These are phyloP conservation scores for Typha latifolia DNA, from an alignment of 176 grass and related monocot species.

Conservation along the genomic window DNA sequence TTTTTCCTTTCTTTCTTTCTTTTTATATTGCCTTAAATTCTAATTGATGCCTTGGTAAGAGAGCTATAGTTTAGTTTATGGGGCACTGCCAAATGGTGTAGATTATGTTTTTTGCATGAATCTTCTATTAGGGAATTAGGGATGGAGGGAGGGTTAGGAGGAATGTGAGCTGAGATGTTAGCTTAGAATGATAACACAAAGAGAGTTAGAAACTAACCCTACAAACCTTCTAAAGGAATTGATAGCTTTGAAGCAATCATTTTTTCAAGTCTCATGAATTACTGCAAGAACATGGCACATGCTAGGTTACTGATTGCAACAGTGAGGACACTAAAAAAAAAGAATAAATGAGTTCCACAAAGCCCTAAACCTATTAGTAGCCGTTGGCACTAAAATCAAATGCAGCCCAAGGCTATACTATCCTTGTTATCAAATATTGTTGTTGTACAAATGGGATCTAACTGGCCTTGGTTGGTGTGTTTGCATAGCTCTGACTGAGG, in stretches of 20 bases:
- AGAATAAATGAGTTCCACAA: not conserved
- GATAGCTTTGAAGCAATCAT: not conserved
- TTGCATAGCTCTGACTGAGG: conserved; percentile 31
- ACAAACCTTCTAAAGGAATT: not conserved
- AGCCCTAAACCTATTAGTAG: not conserved
- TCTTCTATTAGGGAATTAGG: not conserved
- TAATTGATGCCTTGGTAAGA: too few species aligned
- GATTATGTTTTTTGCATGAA: not conserved
- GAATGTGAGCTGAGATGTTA: not conserved
- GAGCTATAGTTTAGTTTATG: too few species aligned
- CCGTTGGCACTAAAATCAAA: not conserved
- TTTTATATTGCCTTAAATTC: too few species aligned
- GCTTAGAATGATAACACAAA: too few species aligned
- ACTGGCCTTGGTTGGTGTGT: conserved; percentile 12
- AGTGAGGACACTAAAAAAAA: not conserved
- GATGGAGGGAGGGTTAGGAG: not conserved
- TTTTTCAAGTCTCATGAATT: not conserved
- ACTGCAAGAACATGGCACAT: not conserved
- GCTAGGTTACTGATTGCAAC: not conserved
- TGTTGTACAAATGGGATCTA: conserved; percentile 4
- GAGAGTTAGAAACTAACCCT: not conserved
- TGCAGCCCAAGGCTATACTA: not conserved
- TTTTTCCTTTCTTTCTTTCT: too few species aligned
- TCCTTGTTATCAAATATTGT: not conserved
- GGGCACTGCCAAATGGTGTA: not conserved